Evolutionary conservation across 164 flowering plant species (phyloP).

Genomic region (Piper betle): DNA sequence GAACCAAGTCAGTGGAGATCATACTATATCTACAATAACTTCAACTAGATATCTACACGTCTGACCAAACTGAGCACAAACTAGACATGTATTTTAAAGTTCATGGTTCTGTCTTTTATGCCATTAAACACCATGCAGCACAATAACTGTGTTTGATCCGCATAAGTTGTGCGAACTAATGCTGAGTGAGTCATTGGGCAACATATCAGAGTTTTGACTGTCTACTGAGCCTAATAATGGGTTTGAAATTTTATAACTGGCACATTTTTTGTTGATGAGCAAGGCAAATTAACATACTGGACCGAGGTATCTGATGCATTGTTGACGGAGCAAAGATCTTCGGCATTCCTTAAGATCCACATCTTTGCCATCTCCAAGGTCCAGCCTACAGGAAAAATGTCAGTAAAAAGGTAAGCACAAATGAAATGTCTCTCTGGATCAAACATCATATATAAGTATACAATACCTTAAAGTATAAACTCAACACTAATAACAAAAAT

Average conservation of each 20-base stretch:
- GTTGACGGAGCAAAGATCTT: constrained; percentile 59
- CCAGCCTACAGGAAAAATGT: constrained; percentile 45
- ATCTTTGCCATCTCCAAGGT: constrained; percentile 83
- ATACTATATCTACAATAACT: not conserved
- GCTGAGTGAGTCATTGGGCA: not conserved
- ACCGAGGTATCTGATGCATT: constrained; percentile 85
- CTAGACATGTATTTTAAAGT: not conserved
- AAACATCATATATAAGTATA: too few relatives aligned
- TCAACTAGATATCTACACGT: not conserved
- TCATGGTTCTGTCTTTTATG: not conserved
- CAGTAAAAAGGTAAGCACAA: not conserved
- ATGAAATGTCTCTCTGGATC: not conserved
- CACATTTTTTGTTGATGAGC: too few relatives aligned
- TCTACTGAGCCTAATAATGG: too few relatives aligned
- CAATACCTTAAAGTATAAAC: too few relatives aligned
- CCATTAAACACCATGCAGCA: not conserved
- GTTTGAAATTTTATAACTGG: too few relatives aligned
- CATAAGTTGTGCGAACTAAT: too few relatives aligned
- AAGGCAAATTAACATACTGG: constrained; percentile 42
- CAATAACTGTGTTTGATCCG: not conserved
- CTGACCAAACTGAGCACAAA: not conserved
- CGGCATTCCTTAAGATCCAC: constrained; percentile 66
- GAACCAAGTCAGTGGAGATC: too few relatives aligned
- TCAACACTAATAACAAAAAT: too few relatives aligned
- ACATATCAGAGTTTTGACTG: not conserved